Conservation (phyloP, 345 rosid species). For the Stellera chamaejasme region DNA sequence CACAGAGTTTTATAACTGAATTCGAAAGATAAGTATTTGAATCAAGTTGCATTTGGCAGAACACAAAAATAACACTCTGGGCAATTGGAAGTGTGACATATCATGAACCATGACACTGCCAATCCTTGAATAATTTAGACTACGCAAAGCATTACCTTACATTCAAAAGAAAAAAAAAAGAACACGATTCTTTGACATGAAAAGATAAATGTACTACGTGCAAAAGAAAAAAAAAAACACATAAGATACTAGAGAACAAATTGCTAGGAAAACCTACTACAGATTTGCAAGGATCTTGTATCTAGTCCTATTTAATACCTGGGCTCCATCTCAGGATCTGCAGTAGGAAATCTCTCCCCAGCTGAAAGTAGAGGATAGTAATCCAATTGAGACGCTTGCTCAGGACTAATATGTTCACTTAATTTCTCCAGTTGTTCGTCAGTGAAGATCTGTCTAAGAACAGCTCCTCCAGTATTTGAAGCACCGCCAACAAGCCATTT, state of each 20-base stretch:
- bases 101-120: no score
- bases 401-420: slow-evolving; percentile 64
- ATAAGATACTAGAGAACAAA: not conserved
- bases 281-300: not conserved
- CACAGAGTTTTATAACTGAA: no score
- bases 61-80: not conserved
- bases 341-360: slow-evolving; percentile 87
- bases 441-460: slow-evolving; percentile 67
- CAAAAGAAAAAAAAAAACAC: no score
- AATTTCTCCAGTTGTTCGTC: slow-evolving; percentile 61
- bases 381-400: slow-evolving; percentile 49
- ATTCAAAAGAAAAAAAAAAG: no score
- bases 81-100: no score
- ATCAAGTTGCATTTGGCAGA: no score
- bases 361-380: slow-evolving; percentile 67
- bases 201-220: no score
- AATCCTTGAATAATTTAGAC: no score
- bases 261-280: not conserved
- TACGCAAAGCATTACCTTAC: no score
- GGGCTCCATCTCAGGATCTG: slow-evolving; percentile 78
- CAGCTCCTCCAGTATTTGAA: slow-evolving; percentile 96
- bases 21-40: no score
- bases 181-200: no score
- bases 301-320: slow-evolving; percentile 31
- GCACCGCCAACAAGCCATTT: slow-evolving; percentile 99